These are phyloP conservation scores for Tuber microsphaerosporum DNA, from an alignment of 495 filamentous ascomycete species.

Conservation along the genomic window DNA sequence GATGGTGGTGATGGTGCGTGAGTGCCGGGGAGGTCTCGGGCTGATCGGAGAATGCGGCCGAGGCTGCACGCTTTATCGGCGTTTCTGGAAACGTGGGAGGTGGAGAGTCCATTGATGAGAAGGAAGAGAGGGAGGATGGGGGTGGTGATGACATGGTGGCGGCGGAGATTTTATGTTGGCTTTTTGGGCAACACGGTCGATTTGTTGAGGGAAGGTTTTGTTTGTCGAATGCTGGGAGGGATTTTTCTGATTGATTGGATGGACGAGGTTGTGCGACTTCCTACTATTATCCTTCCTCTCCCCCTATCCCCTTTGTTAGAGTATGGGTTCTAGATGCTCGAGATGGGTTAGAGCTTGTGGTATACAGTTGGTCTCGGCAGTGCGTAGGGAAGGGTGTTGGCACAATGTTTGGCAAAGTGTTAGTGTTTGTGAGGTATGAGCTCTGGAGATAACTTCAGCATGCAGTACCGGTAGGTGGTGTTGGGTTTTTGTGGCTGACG, in stretches of 20 bases:
- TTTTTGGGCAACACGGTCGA: too few species aligned
- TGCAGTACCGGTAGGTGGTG: background rate
- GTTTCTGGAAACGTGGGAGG: slow-evolving; percentile 23
- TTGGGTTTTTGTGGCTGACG: background rate
- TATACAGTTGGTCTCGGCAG: background rate
- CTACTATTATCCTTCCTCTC: background rate
- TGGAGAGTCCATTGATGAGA: slow-evolving; percentile 30
- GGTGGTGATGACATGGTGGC: slow-evolving; percentile 30
- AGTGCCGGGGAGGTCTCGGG: slow-evolving; percentile 27
- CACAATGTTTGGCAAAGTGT: background rate
- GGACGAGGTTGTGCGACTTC: background rate
- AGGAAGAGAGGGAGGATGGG: slow-evolving; percentile 31
- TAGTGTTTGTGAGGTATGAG: background rate
- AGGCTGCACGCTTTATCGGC: slow-evolving; percentile 33
- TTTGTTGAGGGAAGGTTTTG: background rate
- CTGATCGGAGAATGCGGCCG: slow-evolving; percentile 33
- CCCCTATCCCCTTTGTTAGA: background rate
- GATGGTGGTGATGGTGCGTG: slow-evolving; percentile 27
- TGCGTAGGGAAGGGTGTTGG: background rate
- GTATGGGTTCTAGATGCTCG: background rate
- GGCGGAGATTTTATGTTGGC: too few species aligned
- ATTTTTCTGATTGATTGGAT: background rate
- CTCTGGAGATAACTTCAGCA: background rate
- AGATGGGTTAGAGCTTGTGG: background rate
- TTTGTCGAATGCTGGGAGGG: background rate